phyloP scores from a whole-genome alignment of 2,329 filamentous ascomycete genomes.

The Monosporascus sp. region DNA sequence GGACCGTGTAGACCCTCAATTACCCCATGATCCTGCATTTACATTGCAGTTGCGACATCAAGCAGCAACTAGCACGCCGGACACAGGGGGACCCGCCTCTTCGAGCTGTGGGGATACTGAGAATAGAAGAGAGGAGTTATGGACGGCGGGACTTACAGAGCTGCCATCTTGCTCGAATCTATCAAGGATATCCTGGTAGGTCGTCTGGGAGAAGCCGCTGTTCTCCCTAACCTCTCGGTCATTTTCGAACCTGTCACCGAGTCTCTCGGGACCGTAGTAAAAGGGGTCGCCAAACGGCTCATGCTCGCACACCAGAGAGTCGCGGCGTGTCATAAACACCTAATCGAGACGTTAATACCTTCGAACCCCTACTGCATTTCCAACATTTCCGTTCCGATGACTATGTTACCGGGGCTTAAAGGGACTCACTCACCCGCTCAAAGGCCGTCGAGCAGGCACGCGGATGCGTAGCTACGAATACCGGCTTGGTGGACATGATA shows the following conservation, averaged over 20 bases:
- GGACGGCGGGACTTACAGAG: slow-evolving; percentile 53
- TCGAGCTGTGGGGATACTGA: not conserved
- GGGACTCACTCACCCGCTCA: slow-evolving; percentile 65
- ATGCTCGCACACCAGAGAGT: slow-evolving; percentile 78
- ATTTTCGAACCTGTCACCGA: slow-evolving; percentile 72
- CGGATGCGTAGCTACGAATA: slow-evolving; percentile 92
- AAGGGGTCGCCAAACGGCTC: slow-evolving; percentile 97
- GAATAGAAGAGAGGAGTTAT: slow-evolving; percentile 12
- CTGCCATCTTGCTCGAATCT: slow-evolving; percentile 65
- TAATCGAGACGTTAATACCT: slow-evolving; percentile 30
- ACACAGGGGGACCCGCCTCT: no score
- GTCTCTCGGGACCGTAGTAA: slow-evolving; percentile 88
- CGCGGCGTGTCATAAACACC: slow-evolving; percentile 94
- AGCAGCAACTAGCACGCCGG: not conserved
- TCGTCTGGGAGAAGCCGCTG: slow-evolving; percentile 65
- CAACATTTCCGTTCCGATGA: not conserved
- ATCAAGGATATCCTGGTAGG: slow-evolving; percentile 74
- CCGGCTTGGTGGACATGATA: slow-evolving; percentile 69
- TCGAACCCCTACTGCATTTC: no score
- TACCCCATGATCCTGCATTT: not conserved
- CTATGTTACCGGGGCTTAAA: slow-evolving; percentile 4
- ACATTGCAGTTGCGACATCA: not conserved
- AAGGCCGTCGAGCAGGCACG: slow-evolving; percentile 95
- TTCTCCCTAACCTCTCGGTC: slow-evolving; percentile 52
- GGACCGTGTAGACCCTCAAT: not conserved